These are phyloP conservation scores for Rosa hybrid DNA, from an alignment of 331 rosid genomes.

Conservation along the genomic window DNA sequence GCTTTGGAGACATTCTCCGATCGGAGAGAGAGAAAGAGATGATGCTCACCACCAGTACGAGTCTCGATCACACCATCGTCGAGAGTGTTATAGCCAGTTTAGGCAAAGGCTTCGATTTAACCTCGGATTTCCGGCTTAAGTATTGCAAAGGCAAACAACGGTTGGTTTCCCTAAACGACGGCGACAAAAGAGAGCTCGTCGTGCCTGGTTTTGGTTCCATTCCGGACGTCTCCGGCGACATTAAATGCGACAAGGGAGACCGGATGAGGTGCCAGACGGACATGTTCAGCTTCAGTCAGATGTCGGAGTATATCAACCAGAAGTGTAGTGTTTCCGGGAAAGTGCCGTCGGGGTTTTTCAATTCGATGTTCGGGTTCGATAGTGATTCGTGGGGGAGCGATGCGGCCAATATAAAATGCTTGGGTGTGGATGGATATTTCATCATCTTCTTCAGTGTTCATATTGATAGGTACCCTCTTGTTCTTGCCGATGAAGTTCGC, in stretches of 20 bases:
- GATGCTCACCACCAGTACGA: not conserved
- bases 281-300: constrained; percentile 72
- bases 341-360: constrained; percentile 76
- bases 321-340: constrained; percentile 60
- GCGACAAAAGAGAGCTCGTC: constrained; percentile 28
- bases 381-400: constrained; percentile 70
- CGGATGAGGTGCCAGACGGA: constrained; percentile 73
- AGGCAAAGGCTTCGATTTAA: constrained; percentile 86
- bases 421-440: constrained; percentile 69
- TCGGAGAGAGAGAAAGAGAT: constrained; percentile 2
- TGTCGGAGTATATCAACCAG: constrained; percentile 78
- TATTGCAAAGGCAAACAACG: constrained; percentile 74
- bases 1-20: not conserved
- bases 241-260: constrained; percentile 90
- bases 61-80: constrained; percentile 26
- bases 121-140: constrained; percentile 84
- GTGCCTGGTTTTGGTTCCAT: constrained; percentile 63
- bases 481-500: constrained; percentile 55
- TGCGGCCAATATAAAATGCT: constrained; percentile 54
- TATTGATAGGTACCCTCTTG: constrained; percentile 67
- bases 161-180: constrained; percentile 54
- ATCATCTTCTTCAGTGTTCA: constrained; percentile 58
- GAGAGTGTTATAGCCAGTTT: constrained; percentile 57
- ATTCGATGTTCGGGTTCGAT: constrained; percentile 66
- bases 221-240: constrained; percentile 55